Conservation (phyloP, 148 eudicot genomes). For the Silene latifolia region DNA sequence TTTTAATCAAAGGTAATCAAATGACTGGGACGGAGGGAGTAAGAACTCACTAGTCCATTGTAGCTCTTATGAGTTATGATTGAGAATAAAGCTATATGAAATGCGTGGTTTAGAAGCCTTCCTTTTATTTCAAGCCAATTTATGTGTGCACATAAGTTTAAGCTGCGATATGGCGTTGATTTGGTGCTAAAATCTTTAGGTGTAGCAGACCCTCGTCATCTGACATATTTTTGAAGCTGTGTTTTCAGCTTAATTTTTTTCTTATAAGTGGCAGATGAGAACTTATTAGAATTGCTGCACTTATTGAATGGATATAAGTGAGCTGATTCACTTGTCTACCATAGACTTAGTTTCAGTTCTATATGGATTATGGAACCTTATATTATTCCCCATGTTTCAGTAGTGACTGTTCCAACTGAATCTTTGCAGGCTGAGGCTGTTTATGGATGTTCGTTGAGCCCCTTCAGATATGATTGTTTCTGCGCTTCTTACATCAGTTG, state of each 20-base stretch:
- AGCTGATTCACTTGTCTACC: background rate
- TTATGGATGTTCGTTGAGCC: slow-evolving; percentile 19
- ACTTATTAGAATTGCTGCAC: background rate
- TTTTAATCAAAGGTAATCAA: no score
- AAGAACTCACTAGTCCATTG: background rate
- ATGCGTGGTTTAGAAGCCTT: background rate
- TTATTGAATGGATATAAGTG: background rate
- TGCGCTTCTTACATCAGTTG: slow-evolving; percentile 73
- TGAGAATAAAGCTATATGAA: background rate
- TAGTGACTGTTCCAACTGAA: background rate
- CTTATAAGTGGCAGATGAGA: background rate
- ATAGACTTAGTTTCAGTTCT: background rate
- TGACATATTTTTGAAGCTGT: background rate
- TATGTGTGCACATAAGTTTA: background rate
- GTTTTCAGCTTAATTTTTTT: background rate
- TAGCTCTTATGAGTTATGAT: background rate
- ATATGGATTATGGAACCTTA: background rate
- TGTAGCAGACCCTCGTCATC: background rate
- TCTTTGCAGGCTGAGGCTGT: slow-evolving; percentile 26
- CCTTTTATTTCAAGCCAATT: background rate
- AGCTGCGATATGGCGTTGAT: background rate
- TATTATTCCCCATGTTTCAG: background rate
- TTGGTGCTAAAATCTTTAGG: background rate
- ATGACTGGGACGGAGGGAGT: no score
- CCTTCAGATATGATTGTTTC: slow-evolving; percentile 53